These are phyloP conservation scores for Sechiopsis laciniata DNA, from an alignment of 306 rosid genomes.

Conservation along the genomic window DNA sequence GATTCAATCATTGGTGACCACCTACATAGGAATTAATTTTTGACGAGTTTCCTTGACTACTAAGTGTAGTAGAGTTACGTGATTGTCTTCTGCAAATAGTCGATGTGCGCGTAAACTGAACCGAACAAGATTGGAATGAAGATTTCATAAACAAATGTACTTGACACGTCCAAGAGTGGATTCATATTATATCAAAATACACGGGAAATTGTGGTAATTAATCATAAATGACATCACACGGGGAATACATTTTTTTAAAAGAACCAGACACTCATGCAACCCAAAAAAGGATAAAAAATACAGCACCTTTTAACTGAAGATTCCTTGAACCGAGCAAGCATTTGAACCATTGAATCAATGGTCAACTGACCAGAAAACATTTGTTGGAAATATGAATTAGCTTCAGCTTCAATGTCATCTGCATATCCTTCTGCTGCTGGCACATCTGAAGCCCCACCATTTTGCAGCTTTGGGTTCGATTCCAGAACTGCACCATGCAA, in stretches of 20 bases:
- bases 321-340: constrained; percentile 76
- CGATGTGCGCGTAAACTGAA: no score
- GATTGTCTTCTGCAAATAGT: no score
- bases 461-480: constrained; percentile 65
- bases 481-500: constrained; percentile 51
- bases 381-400: constrained; percentile 77
- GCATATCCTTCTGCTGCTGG: constrained; percentile 64
- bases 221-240: not conserved
- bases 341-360: constrained; percentile 72
- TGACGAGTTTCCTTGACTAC: no score
- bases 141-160: no score
- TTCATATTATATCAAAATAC: not conserved
- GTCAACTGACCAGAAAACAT: constrained; percentile 84
- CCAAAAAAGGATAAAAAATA: constrained; percentile 19
- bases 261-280: not conserved
- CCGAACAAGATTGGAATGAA: no score
- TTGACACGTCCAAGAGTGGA: no score
- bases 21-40: no score
- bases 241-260: not conserved
- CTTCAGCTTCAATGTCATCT: constrained; percentile 80
- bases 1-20: no score
- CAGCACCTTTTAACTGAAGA: constrained; percentile 72
- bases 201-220: not conserved
- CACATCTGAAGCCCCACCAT: constrained; percentile 58
- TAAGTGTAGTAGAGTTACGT: no score